A percentile compares a stretch with the other conserved stretches of the same genome.
Conservation (phyloP, 163 green algal genomes). For the Picocystis sp. region DNA sequence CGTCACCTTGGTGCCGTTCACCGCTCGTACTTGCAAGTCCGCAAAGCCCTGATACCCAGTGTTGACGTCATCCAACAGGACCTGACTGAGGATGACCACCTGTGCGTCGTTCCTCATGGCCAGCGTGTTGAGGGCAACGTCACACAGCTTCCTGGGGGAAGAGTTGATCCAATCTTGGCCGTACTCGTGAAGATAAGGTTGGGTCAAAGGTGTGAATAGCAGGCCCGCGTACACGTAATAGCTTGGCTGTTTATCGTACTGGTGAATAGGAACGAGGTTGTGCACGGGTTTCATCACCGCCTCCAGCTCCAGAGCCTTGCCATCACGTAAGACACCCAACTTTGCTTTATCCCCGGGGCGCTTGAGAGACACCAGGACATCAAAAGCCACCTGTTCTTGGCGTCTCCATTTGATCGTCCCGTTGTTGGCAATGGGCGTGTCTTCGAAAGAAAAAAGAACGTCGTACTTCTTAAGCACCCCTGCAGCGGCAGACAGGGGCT, state of each 20-base stretch:
- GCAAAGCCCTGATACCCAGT: constrained; percentile 37
- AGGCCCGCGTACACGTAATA: constrained; percentile 38
- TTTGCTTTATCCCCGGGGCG: constrained; percentile 35
- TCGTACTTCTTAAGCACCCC: constrained; percentile 41
- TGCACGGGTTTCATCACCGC: constrained; percentile 26
- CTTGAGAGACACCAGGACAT: constrained; percentile 35
- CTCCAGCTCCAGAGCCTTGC: constrained; percentile 18
- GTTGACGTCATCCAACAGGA: constrained; percentile 42
- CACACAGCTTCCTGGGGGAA: constrained; percentile 26
- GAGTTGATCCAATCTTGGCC: constrained; percentile 34
- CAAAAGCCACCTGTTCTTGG: constrained; percentile 54
- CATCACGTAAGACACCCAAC: constrained; percentile 27
- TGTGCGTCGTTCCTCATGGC: constrained; percentile 27
- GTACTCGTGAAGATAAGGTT: constrained; percentile 47
- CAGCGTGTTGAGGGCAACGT: constrained; percentile 32
- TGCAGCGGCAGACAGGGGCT: constrained; percentile 24
- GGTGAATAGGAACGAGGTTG: constrained; percentile 34
- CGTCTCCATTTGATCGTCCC: constrained; percentile 37
- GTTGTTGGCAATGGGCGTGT: constrained; percentile 33
- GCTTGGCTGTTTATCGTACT: constrained; percentile 29
- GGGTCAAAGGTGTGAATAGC: constrained; percentile 36
- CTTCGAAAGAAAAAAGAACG: constrained; percentile 45
- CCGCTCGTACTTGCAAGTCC: constrained; percentile 21
- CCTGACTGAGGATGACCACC: constrained; percentile 35
- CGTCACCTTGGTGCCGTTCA: constrained; percentile 31